These are phyloP conservation scores for Penicillium polonicum DNA, from an alignment of 2,329 filamentous ascomycete genomes.

Conservation along the genomic window DNA sequence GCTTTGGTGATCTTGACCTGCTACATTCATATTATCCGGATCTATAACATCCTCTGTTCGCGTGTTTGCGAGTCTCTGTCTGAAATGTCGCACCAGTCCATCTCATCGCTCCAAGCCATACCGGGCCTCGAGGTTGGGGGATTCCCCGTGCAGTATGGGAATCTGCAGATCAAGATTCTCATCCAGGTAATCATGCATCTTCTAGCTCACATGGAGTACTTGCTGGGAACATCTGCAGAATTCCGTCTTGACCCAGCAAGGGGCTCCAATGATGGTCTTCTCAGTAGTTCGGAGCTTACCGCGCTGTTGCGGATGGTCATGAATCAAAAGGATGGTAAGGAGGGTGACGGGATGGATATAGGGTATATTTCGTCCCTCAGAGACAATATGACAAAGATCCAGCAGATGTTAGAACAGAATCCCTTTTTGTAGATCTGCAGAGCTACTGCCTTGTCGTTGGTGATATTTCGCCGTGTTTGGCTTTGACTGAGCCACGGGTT, in stretches of 20 bases:
- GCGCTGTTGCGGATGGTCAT: background rate
- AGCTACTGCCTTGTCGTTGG: background rate
- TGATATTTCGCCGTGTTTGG: background rate
- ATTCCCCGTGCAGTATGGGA: conserved; percentile 1
- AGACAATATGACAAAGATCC: background rate
- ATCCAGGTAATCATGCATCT: conserved; percentile 1
- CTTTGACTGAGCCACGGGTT: too few relatives aligned
- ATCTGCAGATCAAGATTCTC: conserved; percentile 1
- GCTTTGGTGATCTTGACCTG: background rate
- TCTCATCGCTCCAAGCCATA: background rate
- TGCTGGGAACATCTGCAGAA: background rate
- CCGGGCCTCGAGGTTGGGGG: background rate
- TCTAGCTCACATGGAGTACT: background rate
- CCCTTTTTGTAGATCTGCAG: background rate
- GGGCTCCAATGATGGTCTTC: background rate
- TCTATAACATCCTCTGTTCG: background rate
- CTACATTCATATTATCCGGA: conserved; percentile 2
- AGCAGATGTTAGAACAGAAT: background rate
- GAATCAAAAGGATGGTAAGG: background rate
- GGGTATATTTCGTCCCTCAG: background rate
- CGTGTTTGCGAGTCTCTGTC: background rate
- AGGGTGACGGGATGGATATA: background rate
- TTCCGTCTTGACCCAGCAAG: background rate
- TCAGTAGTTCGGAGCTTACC: background rate
- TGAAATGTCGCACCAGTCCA: conserved; percentile 1